Conservation (phyloP, 2,329 filamentous ascomycete genomes). For the Pseudogymnoascus sp. region DNA sequence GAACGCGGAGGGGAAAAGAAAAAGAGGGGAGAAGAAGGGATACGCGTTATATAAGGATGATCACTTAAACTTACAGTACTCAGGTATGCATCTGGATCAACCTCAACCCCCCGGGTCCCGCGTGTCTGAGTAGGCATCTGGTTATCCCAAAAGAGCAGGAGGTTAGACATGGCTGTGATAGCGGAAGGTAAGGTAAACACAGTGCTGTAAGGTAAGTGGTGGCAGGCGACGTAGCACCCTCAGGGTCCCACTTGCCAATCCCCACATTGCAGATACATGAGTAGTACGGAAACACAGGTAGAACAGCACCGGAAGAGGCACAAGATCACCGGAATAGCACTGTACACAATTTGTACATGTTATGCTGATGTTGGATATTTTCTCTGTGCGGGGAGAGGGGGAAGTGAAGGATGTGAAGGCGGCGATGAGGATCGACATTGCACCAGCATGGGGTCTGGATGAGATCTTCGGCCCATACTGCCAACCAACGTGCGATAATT, state of each 20-base stretch:
- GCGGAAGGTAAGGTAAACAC: constrained; percentile 3
- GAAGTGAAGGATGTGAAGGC: background rate
- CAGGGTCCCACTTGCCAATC: constrained; percentile 5
- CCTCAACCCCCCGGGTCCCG: background rate
- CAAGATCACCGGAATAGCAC: background rate
- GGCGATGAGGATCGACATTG: background rate
- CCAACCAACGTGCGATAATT: background rate
- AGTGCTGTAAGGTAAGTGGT: background rate
- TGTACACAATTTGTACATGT: background rate
- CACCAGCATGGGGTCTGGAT: background rate
- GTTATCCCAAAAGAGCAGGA: background rate
- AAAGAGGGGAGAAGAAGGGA: background rate
- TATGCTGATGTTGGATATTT: background rate
- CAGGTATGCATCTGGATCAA: background rate
- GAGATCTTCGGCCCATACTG: background rate
- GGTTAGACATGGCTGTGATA: constrained; percentile 2
- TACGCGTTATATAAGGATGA: background rate
- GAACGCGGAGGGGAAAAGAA: background rate
- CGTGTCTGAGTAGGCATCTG: background rate
- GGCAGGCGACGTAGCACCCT: background rate
- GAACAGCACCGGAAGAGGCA: background rate
- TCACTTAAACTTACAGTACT: background rate
- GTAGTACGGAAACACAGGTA: background rate
- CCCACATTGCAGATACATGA: background rate
- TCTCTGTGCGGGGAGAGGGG: background rate